Evolutionary conservation across 345 rosid species (phyloP), one percentile per base, ranked within the genome.

Genomic region (Brassica cretica): DNA sequence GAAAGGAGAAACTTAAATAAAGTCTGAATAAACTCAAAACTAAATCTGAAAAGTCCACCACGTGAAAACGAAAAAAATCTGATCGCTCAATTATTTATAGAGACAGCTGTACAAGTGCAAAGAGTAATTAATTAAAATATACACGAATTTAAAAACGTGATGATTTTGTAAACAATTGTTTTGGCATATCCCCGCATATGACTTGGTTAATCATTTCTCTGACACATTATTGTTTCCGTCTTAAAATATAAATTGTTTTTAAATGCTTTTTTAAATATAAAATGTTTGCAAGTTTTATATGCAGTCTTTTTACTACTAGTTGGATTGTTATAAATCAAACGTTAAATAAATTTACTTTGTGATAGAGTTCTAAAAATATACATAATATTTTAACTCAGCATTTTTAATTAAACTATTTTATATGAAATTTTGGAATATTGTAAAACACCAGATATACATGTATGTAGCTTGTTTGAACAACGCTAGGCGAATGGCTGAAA

Each of bases 31-130:
- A 62, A 41, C 60, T 25, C 67, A 41, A 62, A 72, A 64, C 49
- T 12, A 63, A 4, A 66, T 75, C 30, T 41, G 37, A 68, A 61
- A 61, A 3, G 33, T 15, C 67, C 15, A 76, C 53, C 15, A 24
- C 35, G 70, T 49, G 70, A 21, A 70, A 63, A 76, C 75, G 58
- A 21, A 51, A 33, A 55, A 70, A 70, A 64, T 76, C 75, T 21
- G 33, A 62, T 62, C 6, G 21, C 49, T 68, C 8, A 62, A 6
- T 33, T 21, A 15, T 61, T 7, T 51, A 70, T 63, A 49, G 41
- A 51, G 56, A 63, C 70, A 76, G 41, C 70, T 51, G 64, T 63
- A 11, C 55, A 8, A 3, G 32, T 29, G 6, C 35, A 21, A 49
- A 6, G 32, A 25, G 11, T 15, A 58, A 15, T 24, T 60, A 41